Evolutionary conservation across 2,329 filamentous ascomycete genomes (phyloP), one percentile per base, ranked within the genome.

Genomic region (Penicillium sp.): DNA sequence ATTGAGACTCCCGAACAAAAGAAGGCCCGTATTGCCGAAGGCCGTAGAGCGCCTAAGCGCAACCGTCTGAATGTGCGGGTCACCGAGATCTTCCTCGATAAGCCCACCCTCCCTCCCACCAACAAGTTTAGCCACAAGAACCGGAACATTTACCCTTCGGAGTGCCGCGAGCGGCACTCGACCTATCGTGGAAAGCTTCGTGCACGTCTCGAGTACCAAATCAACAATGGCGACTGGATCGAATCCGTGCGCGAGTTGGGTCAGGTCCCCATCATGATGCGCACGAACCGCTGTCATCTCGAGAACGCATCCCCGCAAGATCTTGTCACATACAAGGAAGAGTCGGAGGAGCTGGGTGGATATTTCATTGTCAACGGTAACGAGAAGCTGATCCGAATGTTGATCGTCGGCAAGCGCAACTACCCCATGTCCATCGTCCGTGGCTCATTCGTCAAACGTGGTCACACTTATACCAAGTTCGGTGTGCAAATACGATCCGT

Each of bases 281-380:
- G 88, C 84, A 93, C 90, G 50, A 95, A 90, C 67, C 80, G 84
- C 66, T 98, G 93, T 66, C 90, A 98, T 66, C 80, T 98, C 26
- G 85, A 95, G 67, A 85, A 86, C 53, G 84, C 90, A 61, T 85
- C 88, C 5, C 93, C 93, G 0, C 84, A 85, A 9, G 78, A 86
- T 61, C 78, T 98, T 12, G 89, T 97, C 28, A 78, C 86, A 54
- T 82, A 83, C 51, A 95, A 96, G 67, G 93, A 98, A 72, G 93
- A 98, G 70, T 87, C 90, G 0, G 93, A 98, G 70, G 93, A 98
- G 70, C 73, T 97, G 29, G 93, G 93, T 34, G 93, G 93, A 39
- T 98, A 97, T 69, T 98, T 97, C 65, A 83, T 98, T 61, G 87
- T 98, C 62, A 98, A 98, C 67, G 93, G 93, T 56, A 95, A 90